Evolutionary conservation across 2,329 filamentous ascomycete genomes (phyloP).

Genomic region (Paracorniculantispora psalliotae): DNA sequence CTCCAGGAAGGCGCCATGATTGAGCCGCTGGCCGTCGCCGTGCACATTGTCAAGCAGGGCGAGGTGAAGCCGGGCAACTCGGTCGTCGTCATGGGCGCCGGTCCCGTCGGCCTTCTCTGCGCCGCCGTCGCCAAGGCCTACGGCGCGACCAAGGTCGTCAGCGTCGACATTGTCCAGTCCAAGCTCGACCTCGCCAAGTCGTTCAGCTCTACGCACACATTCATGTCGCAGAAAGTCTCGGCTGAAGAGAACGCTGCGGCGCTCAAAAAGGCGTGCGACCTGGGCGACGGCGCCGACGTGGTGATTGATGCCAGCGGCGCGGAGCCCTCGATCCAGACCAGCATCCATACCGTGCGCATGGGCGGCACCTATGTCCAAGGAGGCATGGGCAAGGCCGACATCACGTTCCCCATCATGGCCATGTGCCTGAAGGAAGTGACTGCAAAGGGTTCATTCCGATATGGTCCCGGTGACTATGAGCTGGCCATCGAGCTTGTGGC

Average conservation of each 20-base stretch:
- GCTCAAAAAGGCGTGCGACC: constrained; percentile 57
- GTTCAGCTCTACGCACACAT: constrained; percentile 69
- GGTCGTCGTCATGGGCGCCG: constrained; percentile 81
- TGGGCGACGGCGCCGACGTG: constrained; percentile 66
- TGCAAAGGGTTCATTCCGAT: constrained; percentile 82
- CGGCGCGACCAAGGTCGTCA: constrained; percentile 80
- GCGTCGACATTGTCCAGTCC: constrained; percentile 77
- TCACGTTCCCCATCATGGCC: constrained; percentile 87
- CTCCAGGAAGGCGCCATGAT: constrained; percentile 86
- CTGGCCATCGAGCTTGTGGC: constrained; percentile 74
- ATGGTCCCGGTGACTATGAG: constrained; percentile 81
- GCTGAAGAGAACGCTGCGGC: constrained; percentile 70
- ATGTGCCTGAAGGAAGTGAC: constrained; percentile 87
- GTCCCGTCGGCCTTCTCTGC: constrained; percentile 82
- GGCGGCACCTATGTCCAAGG: constrained; percentile 80
- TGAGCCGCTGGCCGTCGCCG: constrained; percentile 81
- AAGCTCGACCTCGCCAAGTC: constrained; percentile 73
- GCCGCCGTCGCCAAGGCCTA: constrained; percentile 79
- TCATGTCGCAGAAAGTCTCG: constrained; percentile 55
- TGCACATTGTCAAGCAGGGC: constrained; percentile 77
- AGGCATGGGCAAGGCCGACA: constrained; percentile 84
- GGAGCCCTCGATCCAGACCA: constrained; percentile 71
- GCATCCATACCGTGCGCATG: constrained; percentile 62
- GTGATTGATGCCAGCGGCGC: constrained; percentile 79
- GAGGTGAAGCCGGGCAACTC: constrained; percentile 66